Percentiles rank a stretch among this genome's conserved stretches.
These are phyloP conservation scores for Termitomyces sp. DNA, from an alignment of 768 basidiomycete genomes.

Conservation along the genomic window DNA sequence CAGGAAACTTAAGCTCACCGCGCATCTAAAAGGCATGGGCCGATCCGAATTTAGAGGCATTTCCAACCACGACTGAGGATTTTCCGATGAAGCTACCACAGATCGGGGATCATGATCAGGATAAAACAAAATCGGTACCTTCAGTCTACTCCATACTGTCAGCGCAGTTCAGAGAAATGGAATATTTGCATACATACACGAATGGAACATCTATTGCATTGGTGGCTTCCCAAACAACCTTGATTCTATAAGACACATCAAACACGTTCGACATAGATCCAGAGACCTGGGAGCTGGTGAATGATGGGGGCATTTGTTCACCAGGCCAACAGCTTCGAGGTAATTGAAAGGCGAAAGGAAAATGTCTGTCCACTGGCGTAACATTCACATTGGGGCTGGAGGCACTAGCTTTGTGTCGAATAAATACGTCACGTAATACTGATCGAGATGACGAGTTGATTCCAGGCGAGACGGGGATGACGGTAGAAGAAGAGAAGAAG, in stretches of 20 bases:
- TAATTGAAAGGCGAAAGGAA: constrained; percentile 54
- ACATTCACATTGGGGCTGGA: constrained; percentile 33
- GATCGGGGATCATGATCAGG: constrained; percentile 61
- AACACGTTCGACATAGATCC: constrained; percentile 24
- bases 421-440: constrained; percentile 42
- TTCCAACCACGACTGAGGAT: constrained; percentile 62
- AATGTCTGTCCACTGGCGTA: constrained; percentile 34
- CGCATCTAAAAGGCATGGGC: constrained; percentile 61
- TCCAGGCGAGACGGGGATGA: constrained; percentile 36
- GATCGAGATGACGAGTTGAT: constrained; percentile 31
- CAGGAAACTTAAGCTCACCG: constrained; percentile 39
- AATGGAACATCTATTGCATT: constrained; percentile 40
- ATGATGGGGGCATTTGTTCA: constrained; percentile 63
- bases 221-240: constrained; percentile 55
- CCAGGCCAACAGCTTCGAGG: constrained; percentile 45
- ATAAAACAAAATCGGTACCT: constrained; percentile 61
- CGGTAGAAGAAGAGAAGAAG: constrained; percentile 47
- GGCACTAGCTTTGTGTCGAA: constrained; percentile 43
- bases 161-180: constrained; percentile 8
- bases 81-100: constrained; percentile 39
- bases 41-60: constrained; percentile 63
- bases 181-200: constrained; percentile 37
- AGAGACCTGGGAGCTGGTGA: constrained; percentile 36
- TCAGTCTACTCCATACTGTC: constrained; percentile 40
- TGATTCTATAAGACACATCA: constrained; percentile 52